Base-by-base conservation (phyloP, 306 rosid genomes). In the Hippophae rhamnoides region DNA sequence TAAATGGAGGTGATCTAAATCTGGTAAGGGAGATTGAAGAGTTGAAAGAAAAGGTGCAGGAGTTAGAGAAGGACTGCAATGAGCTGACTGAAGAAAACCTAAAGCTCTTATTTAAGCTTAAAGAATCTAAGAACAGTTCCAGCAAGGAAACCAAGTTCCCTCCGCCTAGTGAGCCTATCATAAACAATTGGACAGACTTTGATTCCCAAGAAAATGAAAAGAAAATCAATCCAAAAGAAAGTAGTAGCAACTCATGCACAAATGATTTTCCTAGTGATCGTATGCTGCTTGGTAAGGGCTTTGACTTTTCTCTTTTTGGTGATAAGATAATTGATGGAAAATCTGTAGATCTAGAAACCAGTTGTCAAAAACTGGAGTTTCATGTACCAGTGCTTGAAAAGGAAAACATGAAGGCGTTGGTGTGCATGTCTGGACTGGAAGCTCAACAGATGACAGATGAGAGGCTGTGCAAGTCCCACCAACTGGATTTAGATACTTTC, bases 31-130 rank as follows among this genome's bases (percentile, higher is more conserved):
- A 88, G 75, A 75, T 88, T 13, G 75, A 85, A 62, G 65, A 47
- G 23, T 72, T 92, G 71, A 84, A 72, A 71, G 90, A 82, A 69
- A 92, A 88, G 78, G 63, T 92, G 72, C 77, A 84, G 75, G 96
- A 88, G 74, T 86, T 88, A 63, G 99, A 92, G 78, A 74, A 70
- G 66, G 99, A 92, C 75, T 88, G 99, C 76, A 84, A 74, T 70
- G 99, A 92, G 80, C 77, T 92, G 70, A 92, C 99, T 1, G 84
- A 92, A 7, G 99, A 92, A 80, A 92, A 92, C 81, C 84, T 92
- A 52, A 93, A 88, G 31, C 96, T 92, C 76, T 62, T 88, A 63
- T 63, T 75, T 85, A 84, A 86, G 88, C 93, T 88, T 53, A 92
- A 84, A 79, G 92, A 80, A 80, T 78, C 80, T 50, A 79, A 82